Conservation (phyloP, 305 asterid genomes). For the Solanum hybrid region DNA sequence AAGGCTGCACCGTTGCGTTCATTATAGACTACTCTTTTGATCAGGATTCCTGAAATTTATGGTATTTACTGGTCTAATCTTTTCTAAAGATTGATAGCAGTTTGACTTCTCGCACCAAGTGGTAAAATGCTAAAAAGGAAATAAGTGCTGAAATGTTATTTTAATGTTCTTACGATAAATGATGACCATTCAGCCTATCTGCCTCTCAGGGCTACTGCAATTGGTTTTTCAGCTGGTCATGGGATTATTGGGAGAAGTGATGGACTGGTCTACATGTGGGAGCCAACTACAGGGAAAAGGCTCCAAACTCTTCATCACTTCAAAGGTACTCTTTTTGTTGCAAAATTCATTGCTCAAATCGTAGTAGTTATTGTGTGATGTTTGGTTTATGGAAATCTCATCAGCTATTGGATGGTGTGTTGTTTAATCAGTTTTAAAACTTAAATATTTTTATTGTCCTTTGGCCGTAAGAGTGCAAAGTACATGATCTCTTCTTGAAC, state of each 20-base stretch:
- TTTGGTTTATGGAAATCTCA: background rate
- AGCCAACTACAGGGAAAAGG: constrained; percentile 64
- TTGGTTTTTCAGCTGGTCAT: constrained; percentile 49
- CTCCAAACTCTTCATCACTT: constrained; percentile 52
- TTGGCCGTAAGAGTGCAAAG: background rate
- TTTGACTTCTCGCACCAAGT: background rate
- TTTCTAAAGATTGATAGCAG: background rate
- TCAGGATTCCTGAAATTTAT: background rate
- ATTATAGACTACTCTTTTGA: background rate
- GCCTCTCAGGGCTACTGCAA: constrained; percentile 50
- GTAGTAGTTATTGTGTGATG: background rate
- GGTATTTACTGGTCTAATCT: background rate
- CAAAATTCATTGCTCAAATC: background rate
- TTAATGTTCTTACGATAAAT: background rate
- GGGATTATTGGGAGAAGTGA: constrained; percentile 75
- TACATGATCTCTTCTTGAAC: background rate
- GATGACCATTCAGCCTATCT: background rate
- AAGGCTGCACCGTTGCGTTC: background rate
- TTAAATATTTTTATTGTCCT: background rate
- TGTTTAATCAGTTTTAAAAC: background rate
- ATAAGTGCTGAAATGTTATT: background rate
- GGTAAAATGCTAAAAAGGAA: background rate
- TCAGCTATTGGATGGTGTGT: background rate
- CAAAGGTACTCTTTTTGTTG: constrained; percentile 36
- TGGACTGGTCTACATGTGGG: constrained; percentile 75